Percentiles rank a stretch among this genome's conserved stretches.
These are phyloP conservation scores for Adansonia madagascariensis DNA, from an alignment of 441 rosid species.

Conservation along the genomic window DNA sequence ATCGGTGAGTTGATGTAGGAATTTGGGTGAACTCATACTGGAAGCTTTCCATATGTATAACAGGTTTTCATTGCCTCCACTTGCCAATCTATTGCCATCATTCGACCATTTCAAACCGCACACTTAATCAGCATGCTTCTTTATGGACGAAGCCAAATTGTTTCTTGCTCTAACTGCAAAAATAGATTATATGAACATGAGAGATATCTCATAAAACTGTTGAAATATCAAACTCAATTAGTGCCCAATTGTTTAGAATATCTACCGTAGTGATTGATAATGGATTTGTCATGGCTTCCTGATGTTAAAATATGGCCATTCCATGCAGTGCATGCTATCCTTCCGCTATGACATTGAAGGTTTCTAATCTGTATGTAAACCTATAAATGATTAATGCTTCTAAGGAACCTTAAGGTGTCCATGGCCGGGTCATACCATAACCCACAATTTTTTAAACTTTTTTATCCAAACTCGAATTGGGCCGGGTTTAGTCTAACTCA, in stretches of 20 bases:
- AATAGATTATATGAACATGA: neutral
- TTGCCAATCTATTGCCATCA: constrained; percentile 52
- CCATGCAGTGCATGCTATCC: constrained; percentile 49
- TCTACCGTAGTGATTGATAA: constrained; percentile 53
- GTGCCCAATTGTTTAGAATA: no score
- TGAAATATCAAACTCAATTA: no score
- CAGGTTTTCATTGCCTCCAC: constrained; percentile 62
- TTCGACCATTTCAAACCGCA: constrained; percentile 60
- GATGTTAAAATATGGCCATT: constrained; percentile 48
- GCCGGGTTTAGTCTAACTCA: no score
- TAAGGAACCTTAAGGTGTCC: neutral
- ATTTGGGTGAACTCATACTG: constrained; percentile 45
- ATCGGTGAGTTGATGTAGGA: constrained; percentile 41
- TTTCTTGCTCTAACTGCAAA: constrained; percentile 45
- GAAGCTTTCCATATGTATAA: constrained; percentile 58
- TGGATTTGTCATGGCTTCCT: constrained; percentile 52
- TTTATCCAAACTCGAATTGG: no score
- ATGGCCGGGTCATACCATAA: no score
- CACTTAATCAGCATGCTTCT: constrained; percentile 48
- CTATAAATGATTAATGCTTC: neutral
- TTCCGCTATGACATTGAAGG: constrained; percentile 44
- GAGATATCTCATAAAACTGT: neutral
- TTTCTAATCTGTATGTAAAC: constrained; percentile 36
- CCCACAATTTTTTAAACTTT: no score
- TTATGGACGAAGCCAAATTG: constrained; percentile 33